These are phyloP conservation scores for Harrya chromipes DNA, from an alignment of 768 basidiomycete genomes.

Conservation along the genomic window DNA sequence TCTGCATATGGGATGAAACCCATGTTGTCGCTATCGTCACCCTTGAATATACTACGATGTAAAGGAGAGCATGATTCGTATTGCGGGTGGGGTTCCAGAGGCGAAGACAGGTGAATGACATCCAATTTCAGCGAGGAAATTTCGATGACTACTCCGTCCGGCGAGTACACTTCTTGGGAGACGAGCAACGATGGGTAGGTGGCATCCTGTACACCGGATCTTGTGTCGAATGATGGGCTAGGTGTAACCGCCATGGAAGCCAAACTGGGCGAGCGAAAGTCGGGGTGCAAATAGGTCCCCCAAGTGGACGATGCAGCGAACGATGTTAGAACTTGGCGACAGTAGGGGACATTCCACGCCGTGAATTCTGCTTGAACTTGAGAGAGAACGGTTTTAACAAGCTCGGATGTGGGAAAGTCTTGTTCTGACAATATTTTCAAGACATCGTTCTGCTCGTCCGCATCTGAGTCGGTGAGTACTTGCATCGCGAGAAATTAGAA, in stretches of 20 bases:
- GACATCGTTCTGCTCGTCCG: conserved; percentile 10
- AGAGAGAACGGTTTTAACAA: conserved; percentile 15
- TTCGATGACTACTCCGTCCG: conserved; percentile 10
- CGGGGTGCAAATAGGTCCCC: conserved; percentile 11
- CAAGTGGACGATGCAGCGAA: conserved; percentile 17
- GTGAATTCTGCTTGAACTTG: conserved; percentile 27
- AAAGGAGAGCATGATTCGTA: conserved; percentile 61
- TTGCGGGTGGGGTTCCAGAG: conserved; percentile 31
- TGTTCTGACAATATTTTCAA: conserved; percentile 3
- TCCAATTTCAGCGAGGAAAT: conserved; percentile 13
- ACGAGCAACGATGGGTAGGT: neutral
- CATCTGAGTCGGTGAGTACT: conserved; percentile 2
- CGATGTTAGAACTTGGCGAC: conserved; percentile 11
- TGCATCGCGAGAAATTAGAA: neutral
- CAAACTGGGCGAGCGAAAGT: conserved; percentile 4
- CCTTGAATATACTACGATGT: conserved; percentile 44
- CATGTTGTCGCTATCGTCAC: conserved; percentile 57
- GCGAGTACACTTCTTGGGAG: conserved; percentile 15
- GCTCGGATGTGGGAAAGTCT: conserved; percentile 1
- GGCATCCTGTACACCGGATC: neutral
- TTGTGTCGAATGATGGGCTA: neutral
- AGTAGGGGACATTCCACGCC: conserved; percentile 15
- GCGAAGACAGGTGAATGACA: conserved; percentile 5
- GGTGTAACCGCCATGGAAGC: neutral
- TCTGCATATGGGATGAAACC: conserved; percentile 63